Evolutionary conservation across 495 filamentous ascomycete genomes (phyloP).

Genomic region (Neurospora intermedia): DNA sequence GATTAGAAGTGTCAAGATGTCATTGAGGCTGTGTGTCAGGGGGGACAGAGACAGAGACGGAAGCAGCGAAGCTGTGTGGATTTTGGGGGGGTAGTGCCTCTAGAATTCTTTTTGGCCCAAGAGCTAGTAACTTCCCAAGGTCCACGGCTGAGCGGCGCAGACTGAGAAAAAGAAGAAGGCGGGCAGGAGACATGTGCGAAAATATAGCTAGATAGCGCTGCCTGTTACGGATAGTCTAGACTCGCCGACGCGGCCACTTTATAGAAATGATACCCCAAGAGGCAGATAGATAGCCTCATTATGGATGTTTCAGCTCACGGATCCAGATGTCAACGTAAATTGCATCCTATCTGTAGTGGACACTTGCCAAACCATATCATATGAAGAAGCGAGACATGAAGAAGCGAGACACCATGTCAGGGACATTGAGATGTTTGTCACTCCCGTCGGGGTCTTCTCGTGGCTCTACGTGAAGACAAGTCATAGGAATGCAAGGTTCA

Average conservation of each 20-base stretch:
- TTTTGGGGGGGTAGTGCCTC: neutral
- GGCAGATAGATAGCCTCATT: neutral
- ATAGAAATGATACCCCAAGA: neutral
- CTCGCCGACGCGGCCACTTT: neutral
- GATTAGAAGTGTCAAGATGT: conserved; percentile 35
- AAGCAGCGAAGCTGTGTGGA: neutral
- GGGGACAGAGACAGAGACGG: neutral
- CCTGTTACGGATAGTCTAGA: neutral
- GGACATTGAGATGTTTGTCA: neutral
- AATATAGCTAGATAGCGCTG: neutral
- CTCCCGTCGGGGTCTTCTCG: neutral
- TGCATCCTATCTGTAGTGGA: neutral
- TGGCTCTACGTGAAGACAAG: neutral
- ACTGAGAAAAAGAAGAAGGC: neutral
- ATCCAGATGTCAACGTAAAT: neutral
- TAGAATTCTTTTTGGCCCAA: neutral
- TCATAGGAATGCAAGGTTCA: neutral
- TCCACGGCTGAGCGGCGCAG: neutral
- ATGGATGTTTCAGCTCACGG: neutral
- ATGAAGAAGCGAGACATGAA: neutral
- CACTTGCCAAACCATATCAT: neutral
- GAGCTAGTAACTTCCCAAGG: neutral
- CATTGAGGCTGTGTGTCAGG: neutral
- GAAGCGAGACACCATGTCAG: neutral
- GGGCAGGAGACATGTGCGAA: neutral